Conservation (phyloP, 1,284 basidiomycete genomes). For the Boletus semigastroideus region DNA sequence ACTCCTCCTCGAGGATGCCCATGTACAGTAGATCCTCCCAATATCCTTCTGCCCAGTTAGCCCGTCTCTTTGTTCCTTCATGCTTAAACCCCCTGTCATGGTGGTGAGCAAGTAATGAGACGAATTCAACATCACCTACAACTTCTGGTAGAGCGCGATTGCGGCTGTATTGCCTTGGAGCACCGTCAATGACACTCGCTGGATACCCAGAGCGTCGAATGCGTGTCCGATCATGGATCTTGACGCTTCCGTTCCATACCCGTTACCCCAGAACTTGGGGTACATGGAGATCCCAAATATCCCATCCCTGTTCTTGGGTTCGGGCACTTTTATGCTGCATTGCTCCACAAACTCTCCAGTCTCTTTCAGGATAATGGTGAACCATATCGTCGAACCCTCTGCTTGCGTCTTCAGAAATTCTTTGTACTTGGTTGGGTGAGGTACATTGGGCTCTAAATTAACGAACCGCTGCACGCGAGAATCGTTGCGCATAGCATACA, state of each 20-base stretch:
- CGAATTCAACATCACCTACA: conserved; percentile 17
- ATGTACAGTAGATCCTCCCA: conserved; percentile 23
- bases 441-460: conserved; percentile 28
- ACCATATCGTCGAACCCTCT: conserved; percentile 30
- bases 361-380: conserved; percentile 27
- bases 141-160: conserved; percentile 24
- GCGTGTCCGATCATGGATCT: conserved; percentile 24
- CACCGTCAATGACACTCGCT: conserved; percentile 26
- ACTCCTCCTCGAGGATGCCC: conserved; percentile 19
- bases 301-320: conserved; percentile 31
- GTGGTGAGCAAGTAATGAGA: neutral
- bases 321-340: conserved; percentile 24
- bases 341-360: conserved; percentile 33
- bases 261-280: conserved; percentile 25
- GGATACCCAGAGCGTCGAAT: conserved; percentile 26
- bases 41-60: conserved; percentile 16
- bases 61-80: conserved; percentile 19
- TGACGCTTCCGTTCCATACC: conserved; percentile 28
- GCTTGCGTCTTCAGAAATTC: conserved; percentile 24
- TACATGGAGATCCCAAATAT: conserved; percentile 17
- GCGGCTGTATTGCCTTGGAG: conserved; percentile 22
- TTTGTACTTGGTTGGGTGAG: conserved; percentile 27
- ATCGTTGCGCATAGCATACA: conserved; percentile 35
- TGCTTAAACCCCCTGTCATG: conserved; percentile 18
- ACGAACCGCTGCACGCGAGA: conserved; percentile 28